These are phyloP conservation scores for Monosporozyma unispora DNA, from an alignment of 805 yeast genomes.

Conservation along the genomic window DNA sequence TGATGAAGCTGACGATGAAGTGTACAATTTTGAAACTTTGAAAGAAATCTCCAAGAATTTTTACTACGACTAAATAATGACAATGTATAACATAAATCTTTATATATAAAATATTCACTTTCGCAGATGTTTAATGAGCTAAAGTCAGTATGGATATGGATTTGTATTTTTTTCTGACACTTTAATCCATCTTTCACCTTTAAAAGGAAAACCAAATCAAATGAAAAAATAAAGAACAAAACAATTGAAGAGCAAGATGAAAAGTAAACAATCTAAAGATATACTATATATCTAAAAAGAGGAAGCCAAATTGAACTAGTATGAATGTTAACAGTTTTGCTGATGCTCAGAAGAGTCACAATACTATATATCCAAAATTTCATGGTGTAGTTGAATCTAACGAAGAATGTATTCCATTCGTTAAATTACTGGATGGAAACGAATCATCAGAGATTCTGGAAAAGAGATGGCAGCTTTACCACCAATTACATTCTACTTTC, in stretches of 20 bases:
- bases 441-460: constrained; percentile 34
- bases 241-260: neutral
- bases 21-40: constrained; percentile 20
- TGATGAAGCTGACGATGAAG: constrained; percentile 17
- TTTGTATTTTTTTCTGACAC: neutral
- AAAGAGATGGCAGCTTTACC: constrained; percentile 36
- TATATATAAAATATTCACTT: neutral
- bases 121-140: neutral
- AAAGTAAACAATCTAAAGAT: neutral
- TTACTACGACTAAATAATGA: constrained; percentile 19
- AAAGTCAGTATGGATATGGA: neutral
- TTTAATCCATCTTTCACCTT: no score
- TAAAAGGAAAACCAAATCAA: no score
- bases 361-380: constrained; percentile 16
- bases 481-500: constrained; percentile 27
- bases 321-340: constrained; percentile 27
- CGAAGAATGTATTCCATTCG: constrained; percentile 32
- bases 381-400: neutral
- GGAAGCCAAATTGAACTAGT: neutral
- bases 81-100: neutral
- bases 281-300: neutral
- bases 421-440: constrained; percentile 35
- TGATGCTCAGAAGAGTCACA: constrained; percentile 27
- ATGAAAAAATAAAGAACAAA: neutral
- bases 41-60: constrained; percentile 18